Base-by-base conservation (phyloP, 345 rosid genomes). In the Mallotus nudiflorus region DNA sequence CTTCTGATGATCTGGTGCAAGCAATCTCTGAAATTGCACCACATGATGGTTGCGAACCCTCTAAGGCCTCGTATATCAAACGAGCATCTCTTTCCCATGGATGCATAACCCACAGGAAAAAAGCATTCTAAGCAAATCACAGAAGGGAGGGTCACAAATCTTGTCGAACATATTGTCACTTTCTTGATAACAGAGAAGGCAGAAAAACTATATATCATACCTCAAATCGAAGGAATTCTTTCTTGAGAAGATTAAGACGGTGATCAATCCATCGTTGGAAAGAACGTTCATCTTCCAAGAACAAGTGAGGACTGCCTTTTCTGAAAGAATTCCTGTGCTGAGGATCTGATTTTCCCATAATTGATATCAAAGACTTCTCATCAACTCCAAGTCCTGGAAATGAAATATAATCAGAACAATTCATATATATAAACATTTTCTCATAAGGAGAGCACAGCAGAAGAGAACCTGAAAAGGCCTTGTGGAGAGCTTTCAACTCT, bases 201-300 rank as follows among this genome's bases (percentile, higher is more conserved):
- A 42, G 11, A 42, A 42, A 42, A 40, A n/a, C n/a, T 8, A 55
- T n/a, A n/a, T n/a, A 20, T 15, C 4, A 65, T 52, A 94, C 99
- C 86, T 89, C 85, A 70, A 90, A 90, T 51, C 97, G 91, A 73
- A 82, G 54, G 82, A 92, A 95, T 69, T 92, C 97, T 44, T 80
- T 83, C 84, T 82, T 82, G 81, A 92, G 87, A 66, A 84, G 87
- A 60, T 62, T 78, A 71, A 88, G 59, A 71, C 64, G 61, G 57
- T 77, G 72, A 64, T 87, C 92, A 71, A 87, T 82, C 77, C 91
- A 92, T 28, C 90, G 79, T 83, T 92, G 96, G 42, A 92, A 92
- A 52, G 80, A 78, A 61, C 91, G 87, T 65, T 85, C 93, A 66
- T 95, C 97, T 69, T 86, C 90, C 2, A 58, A 60, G 88, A 91